These are phyloP conservation scores for Jaenimonas drosophilae DNA, from an alignment of 208 protist genomes.

Conservation along the genomic window DNA sequence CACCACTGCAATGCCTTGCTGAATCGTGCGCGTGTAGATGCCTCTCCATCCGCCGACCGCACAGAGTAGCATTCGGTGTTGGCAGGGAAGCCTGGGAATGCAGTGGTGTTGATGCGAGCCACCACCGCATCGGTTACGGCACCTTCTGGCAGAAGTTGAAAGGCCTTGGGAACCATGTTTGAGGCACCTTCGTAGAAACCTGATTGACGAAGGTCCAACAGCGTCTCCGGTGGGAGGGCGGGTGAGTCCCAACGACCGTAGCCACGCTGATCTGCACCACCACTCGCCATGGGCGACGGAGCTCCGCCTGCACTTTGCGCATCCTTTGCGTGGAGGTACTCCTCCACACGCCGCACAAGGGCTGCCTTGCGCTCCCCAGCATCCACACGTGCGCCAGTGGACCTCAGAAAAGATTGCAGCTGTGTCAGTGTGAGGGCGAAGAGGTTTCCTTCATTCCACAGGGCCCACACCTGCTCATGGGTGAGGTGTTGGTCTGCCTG, in stretches of 20 bases:
- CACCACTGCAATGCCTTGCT: constrained; percentile 91
- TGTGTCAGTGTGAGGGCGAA: constrained; percentile 80
- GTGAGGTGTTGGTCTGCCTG: constrained; percentile 12
- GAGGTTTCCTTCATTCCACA: constrained; percentile 90
- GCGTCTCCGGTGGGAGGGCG: constrained; percentile 53
- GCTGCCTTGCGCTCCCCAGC: constrained; percentile 52
- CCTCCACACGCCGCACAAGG: constrained; percentile 78
- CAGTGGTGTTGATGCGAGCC: constrained; percentile 79
- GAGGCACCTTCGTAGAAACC: constrained; percentile 79
- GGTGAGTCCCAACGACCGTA: constrained; percentile 47
- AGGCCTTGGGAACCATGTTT: constrained; percentile 82
- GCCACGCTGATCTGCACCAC: not conserved
- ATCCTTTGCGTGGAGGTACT: constrained; percentile 61
- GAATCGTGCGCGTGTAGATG: constrained; percentile 57
- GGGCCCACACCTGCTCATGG: constrained; percentile 63
- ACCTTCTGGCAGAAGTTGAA: constrained; percentile 75
- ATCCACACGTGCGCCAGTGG: constrained; percentile 15
- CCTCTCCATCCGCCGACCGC: constrained; percentile 40
- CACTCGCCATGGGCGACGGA: constrained; percentile 5
- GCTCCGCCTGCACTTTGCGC: constrained; percentile 2
- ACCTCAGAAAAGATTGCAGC: constrained; percentile 61
- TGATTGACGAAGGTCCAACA: constrained; percentile 79
- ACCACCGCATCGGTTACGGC: constrained; percentile 69
- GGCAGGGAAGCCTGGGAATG: constrained; percentile 79
- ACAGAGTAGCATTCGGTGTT: constrained; percentile 89